Evolutionary conservation across 768 basidiomycete species (phyloP), one percentile per base, ranked within the genome.

Genomic region (Tephrocybe sp.): DNA sequence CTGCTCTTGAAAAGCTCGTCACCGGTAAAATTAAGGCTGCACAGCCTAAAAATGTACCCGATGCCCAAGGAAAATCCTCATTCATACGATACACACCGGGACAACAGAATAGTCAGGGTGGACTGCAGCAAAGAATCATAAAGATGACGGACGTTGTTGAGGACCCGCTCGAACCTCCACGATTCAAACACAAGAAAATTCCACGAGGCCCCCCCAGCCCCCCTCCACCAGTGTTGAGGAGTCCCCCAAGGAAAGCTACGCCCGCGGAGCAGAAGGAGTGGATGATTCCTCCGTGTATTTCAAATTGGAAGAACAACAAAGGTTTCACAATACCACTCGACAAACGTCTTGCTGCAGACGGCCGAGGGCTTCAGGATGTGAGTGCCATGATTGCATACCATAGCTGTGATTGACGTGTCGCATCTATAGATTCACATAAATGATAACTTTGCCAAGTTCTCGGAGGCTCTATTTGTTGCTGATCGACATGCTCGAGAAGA

Each of bases 261-360:
- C 89, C 91, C 7, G 90, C 92, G 49, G 97, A 99, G 65, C 96
- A 98, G 72, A 99, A 98, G 72, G 97, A 98, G 63, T 98, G 97
- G 97, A 97, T 98, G 94, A 98, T 99, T 51, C 97, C 97, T 14
- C 97, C 97, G 14, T 98, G 96, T 68, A 98, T 99, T 53, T 96
- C 92, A 22, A 99, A 99, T 71, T 99, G 97, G 97, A 99, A 99
- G 76, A 99, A 99, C 76, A 98, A 98, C 84, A 99, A 98, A 72
- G 97, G 97, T 80, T 99, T 95, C 68, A 98, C 97, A 1, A 98
- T 98, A 62, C 96, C 97, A 33, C 78, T 98, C 31, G 97, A 98
- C 66, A 98, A 99, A 73, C 90, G 96, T 56, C 75, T 99, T 47
- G 97, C 97, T 34, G 96, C 97, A 3, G 97, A 98, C 68, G 96